A percentile compares a stretch with the other conserved stretches of the same genome.
Conservation (phyloP, 2,329 filamentous ascomycete species). For the Zymoseptoria pseudotritici region DNA sequence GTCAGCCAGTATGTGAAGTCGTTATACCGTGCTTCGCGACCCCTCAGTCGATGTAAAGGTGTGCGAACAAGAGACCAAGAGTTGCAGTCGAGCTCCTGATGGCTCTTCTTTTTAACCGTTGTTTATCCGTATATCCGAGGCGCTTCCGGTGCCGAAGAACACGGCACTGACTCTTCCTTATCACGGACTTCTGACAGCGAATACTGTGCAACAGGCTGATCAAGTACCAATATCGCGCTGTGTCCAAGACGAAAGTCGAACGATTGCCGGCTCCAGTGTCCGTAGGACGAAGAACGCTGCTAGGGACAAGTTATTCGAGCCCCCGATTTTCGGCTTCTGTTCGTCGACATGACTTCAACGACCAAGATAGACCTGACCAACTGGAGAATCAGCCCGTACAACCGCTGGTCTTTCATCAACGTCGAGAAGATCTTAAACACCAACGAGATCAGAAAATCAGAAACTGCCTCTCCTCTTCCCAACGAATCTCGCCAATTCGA, state of each 20-base stretch:
- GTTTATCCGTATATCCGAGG: background rate
- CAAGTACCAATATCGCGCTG: background rate
- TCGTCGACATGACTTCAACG: background rate
- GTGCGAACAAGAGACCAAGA: no score
- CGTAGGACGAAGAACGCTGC: no score
- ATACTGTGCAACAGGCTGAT: background rate
- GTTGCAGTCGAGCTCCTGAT: background rate
- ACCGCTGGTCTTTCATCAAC: slow-evolving; percentile 17
- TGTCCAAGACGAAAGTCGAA: no score
- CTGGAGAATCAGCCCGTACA: slow-evolving; percentile 18
- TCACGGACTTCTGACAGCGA: background rate
- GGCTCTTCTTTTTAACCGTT: background rate
- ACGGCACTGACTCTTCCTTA: no score
- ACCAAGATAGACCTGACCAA: slow-evolving; percentile 12
- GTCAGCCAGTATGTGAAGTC: no score
- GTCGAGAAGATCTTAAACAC: slow-evolving; percentile 17
- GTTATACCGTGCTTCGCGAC: no score
- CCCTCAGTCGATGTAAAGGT: no score
- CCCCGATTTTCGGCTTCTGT: background rate
- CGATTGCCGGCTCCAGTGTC: no score
- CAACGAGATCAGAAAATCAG: slow-evolving; percentile 8
- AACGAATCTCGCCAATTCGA: slow-evolving; percentile 1
- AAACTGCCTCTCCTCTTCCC: background rate
- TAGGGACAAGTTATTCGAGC: no score
- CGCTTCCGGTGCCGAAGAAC: background rate